phyloP scores from a whole-genome alignment of 169 alveolate genomes.

The Plasmodium adleri region DNA sequence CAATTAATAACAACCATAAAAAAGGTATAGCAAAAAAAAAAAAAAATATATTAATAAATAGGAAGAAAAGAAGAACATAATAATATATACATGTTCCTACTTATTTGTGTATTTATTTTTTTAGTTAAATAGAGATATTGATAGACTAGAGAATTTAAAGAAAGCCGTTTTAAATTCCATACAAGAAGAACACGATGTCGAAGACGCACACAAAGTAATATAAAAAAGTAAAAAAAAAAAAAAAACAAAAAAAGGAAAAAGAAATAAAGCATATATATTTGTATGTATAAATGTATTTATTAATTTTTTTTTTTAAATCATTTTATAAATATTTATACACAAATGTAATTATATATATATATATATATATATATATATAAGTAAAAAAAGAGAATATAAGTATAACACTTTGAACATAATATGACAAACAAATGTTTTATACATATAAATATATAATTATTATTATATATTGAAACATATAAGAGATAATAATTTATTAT shows the following conservation, averaged over 20 bases:
- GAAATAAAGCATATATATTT: constrained; percentile 13
- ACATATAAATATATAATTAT: no score
- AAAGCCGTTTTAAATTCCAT: constrained; percentile 88
- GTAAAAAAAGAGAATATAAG: no score
- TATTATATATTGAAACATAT: no score
- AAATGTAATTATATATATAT: constrained; percentile 53
- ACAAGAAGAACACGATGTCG: constrained; percentile 85
- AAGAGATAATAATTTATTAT: background rate
- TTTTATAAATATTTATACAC: constrained; percentile 23
- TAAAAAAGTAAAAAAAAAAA: background rate
- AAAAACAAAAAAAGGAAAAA: no score
- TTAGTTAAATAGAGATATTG: constrained; percentile 87
- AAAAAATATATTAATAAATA: background rate
- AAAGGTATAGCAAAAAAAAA: constrained; percentile 59
- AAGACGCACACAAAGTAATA: constrained; percentile 68
- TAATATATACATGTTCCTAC: background rate
- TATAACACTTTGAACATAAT: no score
- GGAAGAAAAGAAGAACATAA: background rate
- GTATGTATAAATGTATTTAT: constrained; percentile 44
- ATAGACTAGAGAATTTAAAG: constrained; percentile 87
- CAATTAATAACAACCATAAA: constrained; percentile 85
- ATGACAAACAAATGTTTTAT: no score
- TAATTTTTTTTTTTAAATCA: background rate
- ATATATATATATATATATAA: constrained; percentile 61
- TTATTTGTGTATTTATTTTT: constrained; percentile 8